phyloP scores from a whole-genome alignment of 305 asterid genomes.

The Ajuga reptans region DNA sequence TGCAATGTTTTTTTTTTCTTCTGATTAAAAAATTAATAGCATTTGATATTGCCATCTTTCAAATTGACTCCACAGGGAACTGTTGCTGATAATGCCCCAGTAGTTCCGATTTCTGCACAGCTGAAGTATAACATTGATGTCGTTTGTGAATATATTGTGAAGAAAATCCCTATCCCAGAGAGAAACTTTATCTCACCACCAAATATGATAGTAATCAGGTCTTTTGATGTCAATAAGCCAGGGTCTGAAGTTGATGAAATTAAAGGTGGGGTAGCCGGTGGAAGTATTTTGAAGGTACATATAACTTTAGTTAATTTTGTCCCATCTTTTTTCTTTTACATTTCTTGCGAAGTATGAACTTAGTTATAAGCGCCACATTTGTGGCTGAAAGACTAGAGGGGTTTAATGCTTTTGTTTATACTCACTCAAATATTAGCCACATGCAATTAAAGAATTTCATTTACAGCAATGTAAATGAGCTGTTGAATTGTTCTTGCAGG shows the following conservation, averaged over 20 bases:
- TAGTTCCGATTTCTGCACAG: conserved; percentile 92
- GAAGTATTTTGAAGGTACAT: conserved; percentile 77
- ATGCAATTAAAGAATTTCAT: neutral
- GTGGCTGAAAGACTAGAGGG: neutral
- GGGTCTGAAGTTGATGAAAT: conserved; percentile 96
- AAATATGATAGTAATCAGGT: conserved; percentile 90
- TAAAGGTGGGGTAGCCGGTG: conserved; percentile 97
- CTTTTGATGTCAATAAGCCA: conserved; percentile 94
- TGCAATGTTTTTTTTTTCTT: neutral
- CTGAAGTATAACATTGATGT: conserved; percentile 89
- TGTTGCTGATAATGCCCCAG: conserved; percentile 85
- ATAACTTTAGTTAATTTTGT: neutral
- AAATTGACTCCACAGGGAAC: conserved; percentile 60
- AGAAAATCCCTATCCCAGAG: conserved; percentile 79
- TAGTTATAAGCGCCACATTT: neutral
- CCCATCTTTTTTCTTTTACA: neutral
- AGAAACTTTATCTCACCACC: conserved; percentile 84
- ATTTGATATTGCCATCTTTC: conserved; percentile 5
- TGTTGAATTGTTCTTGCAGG: conserved; percentile 41
- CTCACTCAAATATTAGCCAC: neutral
- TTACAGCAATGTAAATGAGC: neutral
- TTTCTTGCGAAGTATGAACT: neutral
- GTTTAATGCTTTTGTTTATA: neutral
- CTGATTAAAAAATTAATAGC: too few species aligned
- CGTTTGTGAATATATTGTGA: conserved; percentile 74